These are phyloP conservation scores for Plasmodium vinckei DNA, from an alignment of 169 alveolate genomes.

Conservation along the genomic window DNA sequence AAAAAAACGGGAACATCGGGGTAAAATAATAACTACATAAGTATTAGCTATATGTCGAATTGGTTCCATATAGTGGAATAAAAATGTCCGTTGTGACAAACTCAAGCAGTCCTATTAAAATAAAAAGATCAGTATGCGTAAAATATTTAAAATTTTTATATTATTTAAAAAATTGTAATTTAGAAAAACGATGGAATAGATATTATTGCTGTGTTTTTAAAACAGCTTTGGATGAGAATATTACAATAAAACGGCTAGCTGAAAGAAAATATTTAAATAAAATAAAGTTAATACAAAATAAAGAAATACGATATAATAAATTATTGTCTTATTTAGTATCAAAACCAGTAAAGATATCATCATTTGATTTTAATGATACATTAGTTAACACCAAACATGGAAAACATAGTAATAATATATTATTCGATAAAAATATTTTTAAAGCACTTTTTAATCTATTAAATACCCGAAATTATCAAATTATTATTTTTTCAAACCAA, in stretches of 20 bases:
- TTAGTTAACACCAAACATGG: constrained; percentile 1
- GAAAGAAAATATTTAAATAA: not conserved
- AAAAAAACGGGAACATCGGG: no score
- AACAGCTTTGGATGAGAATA: constrained; percentile 1
- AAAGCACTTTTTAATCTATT: not conserved
- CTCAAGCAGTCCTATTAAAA: not conserved
- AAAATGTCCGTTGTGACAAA: not conserved
- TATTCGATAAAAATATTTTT: not conserved
- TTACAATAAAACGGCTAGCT: constrained; percentile 4
- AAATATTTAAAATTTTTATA: constrained; percentile 42
- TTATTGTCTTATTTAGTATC: constrained; percentile 6
- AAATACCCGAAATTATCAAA: not conserved
- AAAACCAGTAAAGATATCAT: constrained; percentile 38
- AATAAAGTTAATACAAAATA: not conserved
- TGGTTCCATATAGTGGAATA: not conserved
- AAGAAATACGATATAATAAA: not conserved
- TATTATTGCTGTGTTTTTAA: constrained; percentile 31
- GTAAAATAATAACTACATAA: no score
- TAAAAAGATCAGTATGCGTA: constrained; percentile 26
- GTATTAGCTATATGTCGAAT: not conserved
- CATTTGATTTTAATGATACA: constrained; percentile 68
- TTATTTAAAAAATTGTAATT: constrained; percentile 11
- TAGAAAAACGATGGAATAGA: constrained; percentile 39
- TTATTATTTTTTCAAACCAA: constrained; percentile 51
- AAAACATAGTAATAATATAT: constrained; percentile 25